These are phyloP conservation scores for Ceratobasidium theobromae DNA, from an alignment of 1,284 basidiomycete species.

Conservation along the genomic window DNA sequence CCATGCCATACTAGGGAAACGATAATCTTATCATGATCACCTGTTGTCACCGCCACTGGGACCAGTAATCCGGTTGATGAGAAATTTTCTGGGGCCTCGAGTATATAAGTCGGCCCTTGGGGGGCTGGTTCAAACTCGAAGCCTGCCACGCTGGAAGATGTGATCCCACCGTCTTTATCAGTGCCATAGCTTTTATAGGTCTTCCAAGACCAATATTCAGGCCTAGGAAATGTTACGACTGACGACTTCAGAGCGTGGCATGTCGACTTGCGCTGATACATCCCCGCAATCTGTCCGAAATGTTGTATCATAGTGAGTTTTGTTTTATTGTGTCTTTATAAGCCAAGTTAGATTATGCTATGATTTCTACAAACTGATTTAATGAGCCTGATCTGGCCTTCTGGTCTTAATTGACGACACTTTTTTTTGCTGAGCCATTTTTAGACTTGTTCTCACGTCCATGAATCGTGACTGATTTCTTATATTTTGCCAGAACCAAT, in stretches of 20 bases:
- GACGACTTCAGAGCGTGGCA: constrained; percentile 32
- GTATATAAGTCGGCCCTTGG: constrained; percentile 13
- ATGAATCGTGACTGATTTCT: constrained; percentile 2
- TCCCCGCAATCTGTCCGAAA: background rate
- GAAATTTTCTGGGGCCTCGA: constrained; percentile 12
- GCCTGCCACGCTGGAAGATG: constrained; percentile 30
- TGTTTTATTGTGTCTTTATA: background rate
- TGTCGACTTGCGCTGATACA: constrained; percentile 33
- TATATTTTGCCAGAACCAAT: background rate
- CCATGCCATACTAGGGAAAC: no score
- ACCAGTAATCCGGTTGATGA: no score
- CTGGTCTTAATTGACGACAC: constrained; percentile 30
- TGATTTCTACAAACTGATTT: constrained; percentile 31
- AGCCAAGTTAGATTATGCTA: background rate
- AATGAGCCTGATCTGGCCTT: constrained; percentile 31
- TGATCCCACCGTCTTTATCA: constrained; percentile 5
- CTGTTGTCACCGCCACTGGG: no score
- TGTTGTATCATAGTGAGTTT: background rate
- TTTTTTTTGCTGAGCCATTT: constrained; percentile 24
- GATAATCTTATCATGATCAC: no score
- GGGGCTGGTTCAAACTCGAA: background rate
- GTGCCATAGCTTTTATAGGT: constrained; percentile 22
- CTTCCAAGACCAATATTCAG: constrained; percentile 23
- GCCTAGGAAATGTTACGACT: constrained; percentile 34
- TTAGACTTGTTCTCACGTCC: background rate